phyloP scores from a whole-genome alignment of 2,329 filamentous ascomycete species.

The Stagonosporopsis vannaccii region DNA sequence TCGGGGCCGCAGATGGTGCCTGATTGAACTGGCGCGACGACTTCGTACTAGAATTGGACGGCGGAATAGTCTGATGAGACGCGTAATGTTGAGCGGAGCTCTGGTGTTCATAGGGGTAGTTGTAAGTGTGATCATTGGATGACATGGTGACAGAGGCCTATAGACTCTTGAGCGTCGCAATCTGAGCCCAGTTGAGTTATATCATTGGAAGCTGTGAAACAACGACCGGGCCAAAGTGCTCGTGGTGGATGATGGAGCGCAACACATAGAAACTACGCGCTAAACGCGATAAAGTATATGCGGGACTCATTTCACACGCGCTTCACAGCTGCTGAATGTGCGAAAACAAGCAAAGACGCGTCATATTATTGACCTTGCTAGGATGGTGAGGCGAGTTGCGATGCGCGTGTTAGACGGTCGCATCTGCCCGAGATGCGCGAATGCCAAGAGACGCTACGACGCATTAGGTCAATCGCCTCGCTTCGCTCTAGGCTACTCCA shows the following conservation, averaged over 20 bases:
- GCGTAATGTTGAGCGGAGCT: slow-evolving; percentile 40
- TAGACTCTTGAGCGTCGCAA: not conserved
- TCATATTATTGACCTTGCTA: slow-evolving; percentile 7
- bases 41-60: slow-evolving; percentile 34
- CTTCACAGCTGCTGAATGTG: not conserved
- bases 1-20: slow-evolving; percentile 20
- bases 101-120: slow-evolving; percentile 36
- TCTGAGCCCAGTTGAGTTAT: not conserved
- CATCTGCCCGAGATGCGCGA: not conserved
- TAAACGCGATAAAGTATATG: not conserved
- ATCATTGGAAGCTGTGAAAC: not conserved
- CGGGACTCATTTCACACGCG: not conserved
- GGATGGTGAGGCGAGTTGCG: slow-evolving; percentile 8
- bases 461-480: slow-evolving; percentile 7
- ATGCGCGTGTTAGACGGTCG: slow-evolving; percentile 21
- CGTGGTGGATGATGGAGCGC: not conserved
- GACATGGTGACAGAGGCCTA: slow-evolving; percentile 28
- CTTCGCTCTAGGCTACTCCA: slow-evolving; percentile 15
- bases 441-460: not conserved
- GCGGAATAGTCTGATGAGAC: slow-evolving; percentile 34
- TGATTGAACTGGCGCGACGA: slow-evolving; percentile 38
- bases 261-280: not conserved
- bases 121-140: slow-evolving; percentile 40
- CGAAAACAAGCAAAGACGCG: slow-evolving; percentile 9
- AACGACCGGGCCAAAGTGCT: not conserved